Evolutionary conservation across 345 rosid species (phyloP).

Genomic region (Pugionium cornutum): DNA sequence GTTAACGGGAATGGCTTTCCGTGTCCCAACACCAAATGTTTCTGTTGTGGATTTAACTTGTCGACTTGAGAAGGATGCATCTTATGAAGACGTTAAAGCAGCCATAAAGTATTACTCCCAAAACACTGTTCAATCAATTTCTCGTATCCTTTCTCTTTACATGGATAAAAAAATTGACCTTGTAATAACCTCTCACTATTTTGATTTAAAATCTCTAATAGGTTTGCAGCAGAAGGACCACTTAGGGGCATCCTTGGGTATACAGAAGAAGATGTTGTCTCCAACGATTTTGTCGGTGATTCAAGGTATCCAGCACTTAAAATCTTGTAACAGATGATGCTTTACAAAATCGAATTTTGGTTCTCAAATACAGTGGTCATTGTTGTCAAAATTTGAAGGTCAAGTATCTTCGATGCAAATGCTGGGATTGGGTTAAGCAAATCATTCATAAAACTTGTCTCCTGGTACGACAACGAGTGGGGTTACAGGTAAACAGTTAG

Average conservation of each 20-base stretch:
- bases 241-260: slow-evolving; percentile 88
- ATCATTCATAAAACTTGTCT: slow-evolving; percentile 79
- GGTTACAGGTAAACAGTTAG: slow-evolving; percentile 74
- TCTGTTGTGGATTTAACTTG: slow-evolving; percentile 97
- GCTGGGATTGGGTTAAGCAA: slow-evolving; percentile 85
- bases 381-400: slow-evolving; percentile 45
- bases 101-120: slow-evolving; percentile 64
- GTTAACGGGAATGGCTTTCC: slow-evolving; percentile 99
- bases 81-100: slow-evolving; percentile 87
- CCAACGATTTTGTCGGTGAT: slow-evolving; percentile 86
- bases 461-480: slow-evolving; percentile 99
- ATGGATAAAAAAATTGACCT: too few species aligned
- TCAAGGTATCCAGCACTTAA: slow-evolving; percentile 51
- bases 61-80: slow-evolving; percentile 87
- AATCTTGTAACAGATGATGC: not conserved
- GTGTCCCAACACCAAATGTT: slow-evolving; percentile 92
- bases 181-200: not conserved
- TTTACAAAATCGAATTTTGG: not conserved
- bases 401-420: slow-evolving; percentile 94
- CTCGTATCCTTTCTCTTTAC: not conserved
- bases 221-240: slow-evolving; percentile 93
- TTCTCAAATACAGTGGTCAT: not conserved
- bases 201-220: slow-evolving; percentile 22
- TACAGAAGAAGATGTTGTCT: slow-evolving; percentile 94
- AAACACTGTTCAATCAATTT: slow-evolving; percentile 1